Evolutionary conservation across 148 eudicot genomes (phyloP).

Genomic region (Rhododendron henanense): DNA sequence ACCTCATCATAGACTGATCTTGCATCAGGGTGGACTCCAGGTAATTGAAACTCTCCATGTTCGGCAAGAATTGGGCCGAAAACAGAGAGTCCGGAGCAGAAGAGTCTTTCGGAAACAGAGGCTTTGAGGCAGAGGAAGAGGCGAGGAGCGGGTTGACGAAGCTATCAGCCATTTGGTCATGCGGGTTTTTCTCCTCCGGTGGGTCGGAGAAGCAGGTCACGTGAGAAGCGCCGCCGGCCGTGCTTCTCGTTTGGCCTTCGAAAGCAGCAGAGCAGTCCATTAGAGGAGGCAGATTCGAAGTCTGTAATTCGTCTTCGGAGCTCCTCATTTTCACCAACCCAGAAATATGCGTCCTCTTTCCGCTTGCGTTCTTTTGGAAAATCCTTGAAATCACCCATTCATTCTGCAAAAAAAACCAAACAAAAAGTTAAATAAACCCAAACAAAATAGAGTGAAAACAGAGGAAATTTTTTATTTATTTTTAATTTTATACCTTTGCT

Average conservation of each 20-base stretch:
- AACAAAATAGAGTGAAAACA: not conserved
- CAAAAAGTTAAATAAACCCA: not conserved
- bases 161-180: not conserved
- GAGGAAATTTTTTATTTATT: too few species aligned
- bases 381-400: constrained; percentile 78
- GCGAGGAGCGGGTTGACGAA: not conserved
- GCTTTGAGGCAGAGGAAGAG: constrained; percentile 18
- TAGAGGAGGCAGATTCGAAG: constrained; percentile 49
- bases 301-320: not conserved
- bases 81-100: not conserved
- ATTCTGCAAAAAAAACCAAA: constrained; percentile 36
- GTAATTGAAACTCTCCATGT: constrained; percentile 12
- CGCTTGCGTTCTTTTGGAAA: constrained; percentile 50
- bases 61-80: constrained; percentile 18
- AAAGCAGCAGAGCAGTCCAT: constrained; percentile 43
- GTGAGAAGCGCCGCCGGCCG: not conserved
- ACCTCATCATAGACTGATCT: constrained; percentile 42
- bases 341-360: constrained; percentile 41
- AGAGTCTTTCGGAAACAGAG: constrained; percentile 2
- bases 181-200: constrained; percentile 21
- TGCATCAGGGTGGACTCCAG: constrained; percentile 27
- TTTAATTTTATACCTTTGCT: constrained; percentile 23
- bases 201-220: constrained; percentile 60
- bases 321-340: constrained; percentile 16
- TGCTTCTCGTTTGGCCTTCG: constrained; percentile 19